Evolutionary conservation across 768 basidiomycete genomes (phyloP).

Genomic region (Mycena rosella): DNA sequence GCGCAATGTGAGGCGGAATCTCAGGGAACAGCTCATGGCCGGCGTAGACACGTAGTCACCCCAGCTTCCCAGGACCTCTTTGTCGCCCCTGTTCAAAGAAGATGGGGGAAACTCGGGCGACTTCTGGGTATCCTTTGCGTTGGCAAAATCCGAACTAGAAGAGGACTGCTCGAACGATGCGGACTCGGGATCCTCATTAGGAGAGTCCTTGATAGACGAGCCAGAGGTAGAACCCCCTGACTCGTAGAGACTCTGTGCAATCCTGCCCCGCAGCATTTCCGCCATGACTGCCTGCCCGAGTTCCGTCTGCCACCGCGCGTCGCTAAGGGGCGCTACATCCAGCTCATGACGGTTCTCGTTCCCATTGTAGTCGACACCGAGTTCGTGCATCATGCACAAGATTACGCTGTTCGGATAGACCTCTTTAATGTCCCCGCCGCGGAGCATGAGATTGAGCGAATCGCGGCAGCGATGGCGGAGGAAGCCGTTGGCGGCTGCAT

Average conservation of each 20-base stretch:
- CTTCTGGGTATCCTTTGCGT: no score
- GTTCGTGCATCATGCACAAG: background rate
- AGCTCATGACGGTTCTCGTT: background rate
- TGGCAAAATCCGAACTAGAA: no score
- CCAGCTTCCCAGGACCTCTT: no score
- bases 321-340: constrained; percentile 11
- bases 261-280: background rate
- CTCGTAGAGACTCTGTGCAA: background rate
- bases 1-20: no score
- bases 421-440: constrained; percentile 23
- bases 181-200: no score
- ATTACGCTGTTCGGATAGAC: background rate
- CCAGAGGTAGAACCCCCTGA: no score
- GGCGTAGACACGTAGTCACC: no score
- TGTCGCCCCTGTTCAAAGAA: no score
- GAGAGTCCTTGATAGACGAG: no score
- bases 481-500: background rate
- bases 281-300: constrained; percentile 21
- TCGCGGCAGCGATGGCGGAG: constrained; percentile 18
- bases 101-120: no score
- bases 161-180: no score
- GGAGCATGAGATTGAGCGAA: constrained; percentile 26
- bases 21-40: no score
- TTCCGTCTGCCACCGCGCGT: constrained; percentile 19
- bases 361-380: constrained; percentile 2